Evolutionary conservation across 2,329 filamentous ascomycete species (phyloP), one percentile per base, ranked within the genome.

Genomic region (Colletotrichum sp.): DNA sequence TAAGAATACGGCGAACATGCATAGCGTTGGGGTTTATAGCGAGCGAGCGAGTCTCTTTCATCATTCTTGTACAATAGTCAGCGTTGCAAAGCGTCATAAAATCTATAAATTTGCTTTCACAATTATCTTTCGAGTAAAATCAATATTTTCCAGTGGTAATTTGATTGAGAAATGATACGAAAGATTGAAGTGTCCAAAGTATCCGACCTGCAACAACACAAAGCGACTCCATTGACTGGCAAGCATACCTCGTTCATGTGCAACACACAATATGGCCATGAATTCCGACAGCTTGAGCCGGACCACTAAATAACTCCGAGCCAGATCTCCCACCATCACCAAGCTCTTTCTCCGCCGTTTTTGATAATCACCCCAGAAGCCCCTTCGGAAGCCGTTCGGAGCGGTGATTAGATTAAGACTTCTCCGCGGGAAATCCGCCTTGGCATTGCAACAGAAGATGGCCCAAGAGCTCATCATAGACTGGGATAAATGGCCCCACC

Each of bases 41-140:
- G 30, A 63, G 30, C n/a, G n/a, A 36, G 59, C 32, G n/a, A 62
- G 59, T 36, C 13, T 32, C 5, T 34, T 63, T 10, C 4, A 16
- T 62, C 16, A n/a, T 34, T 15, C 2, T 6, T 36, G 9, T 34
- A 63, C 6, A 63, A 32, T 4, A 62, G 5, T 2, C 16, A 52
- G 44, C 44, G 44, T 52, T 13, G 44, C 44, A 21, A 13, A 52
- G n/a, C 44, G 44, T 52, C n/a, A 52, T 21, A 52, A 52, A 52
- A 52, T 13, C 3, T 4, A 21, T 8, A 52, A 52, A 52, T 13
- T 13, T 52, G 44, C 44, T 21, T 52, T 52, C n/a, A 52, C 10
- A 21, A 1, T 2, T 52, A 6, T 21, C 10, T 21, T 8, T 2
- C 3, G 6, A 49, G 1, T 4, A 0, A 4, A 52, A 21, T 8